Evolutionary conservation across 1,284 basidiomycete genomes (phyloP).

Genomic region (Tilletiopsis washingtonensis): DNA sequence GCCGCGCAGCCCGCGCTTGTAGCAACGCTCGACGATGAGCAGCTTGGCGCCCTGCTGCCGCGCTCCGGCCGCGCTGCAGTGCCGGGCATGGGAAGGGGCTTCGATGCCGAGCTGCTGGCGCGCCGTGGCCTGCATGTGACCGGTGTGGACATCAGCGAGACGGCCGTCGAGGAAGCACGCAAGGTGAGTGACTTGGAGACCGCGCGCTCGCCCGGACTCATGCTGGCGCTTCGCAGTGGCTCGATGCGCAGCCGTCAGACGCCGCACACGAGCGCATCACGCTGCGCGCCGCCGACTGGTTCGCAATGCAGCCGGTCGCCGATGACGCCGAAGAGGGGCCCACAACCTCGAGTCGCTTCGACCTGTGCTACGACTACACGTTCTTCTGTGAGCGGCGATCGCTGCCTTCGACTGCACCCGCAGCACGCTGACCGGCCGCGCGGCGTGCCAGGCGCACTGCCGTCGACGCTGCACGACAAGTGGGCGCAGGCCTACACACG

Average conservation of each 20-base stretch:
- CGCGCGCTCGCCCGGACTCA: too few relatives aligned
- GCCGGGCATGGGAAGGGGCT: conserved; percentile 24
- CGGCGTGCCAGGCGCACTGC: too few relatives aligned
- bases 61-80: conserved; percentile 13
- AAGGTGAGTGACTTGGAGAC: conserved; percentile 16
- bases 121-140: conserved; percentile 16
- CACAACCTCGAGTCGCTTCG: not conserved
- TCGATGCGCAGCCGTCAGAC: too few relatives aligned
- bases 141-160: conserved; percentile 24
- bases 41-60: conserved; percentile 12
- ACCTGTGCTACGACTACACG: conserved; percentile 31
- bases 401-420: too few relatives aligned
- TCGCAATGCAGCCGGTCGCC: conserved; percentile 4
- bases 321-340: not conserved
- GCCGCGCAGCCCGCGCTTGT: conserved; percentile 23
- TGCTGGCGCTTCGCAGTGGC: too few relatives aligned
- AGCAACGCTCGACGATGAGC: conserved; percentile 13
- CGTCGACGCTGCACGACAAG: conserved; percentile 12
- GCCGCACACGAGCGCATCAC: too few relatives aligned
- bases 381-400: too few relatives aligned
- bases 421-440: too few relatives aligned
- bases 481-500: conserved; percentile 33
- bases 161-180: conserved; percentile 18
- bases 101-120: conserved; percentile 22
- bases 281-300: too few relatives aligned